A percentile compares a stretch with the other conserved stretches of the same genome.
These are phyloP conservation scores for Obelidium mucronatum DNA, from an alignment of 192 early-diverging fungal species.

Conservation along the genomic window DNA sequence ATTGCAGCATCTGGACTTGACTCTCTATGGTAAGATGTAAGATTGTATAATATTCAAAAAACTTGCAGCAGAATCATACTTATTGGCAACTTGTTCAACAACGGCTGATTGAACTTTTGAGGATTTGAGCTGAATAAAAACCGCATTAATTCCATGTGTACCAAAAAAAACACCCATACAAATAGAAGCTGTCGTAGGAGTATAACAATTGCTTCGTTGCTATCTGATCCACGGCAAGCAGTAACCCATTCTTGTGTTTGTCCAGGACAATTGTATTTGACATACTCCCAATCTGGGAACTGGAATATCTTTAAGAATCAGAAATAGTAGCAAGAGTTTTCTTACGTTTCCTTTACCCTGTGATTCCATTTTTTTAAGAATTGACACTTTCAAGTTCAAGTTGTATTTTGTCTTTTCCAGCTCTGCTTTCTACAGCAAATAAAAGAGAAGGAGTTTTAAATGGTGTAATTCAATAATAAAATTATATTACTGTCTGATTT, in stretches of 20 bases:
- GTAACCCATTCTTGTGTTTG: constrained; percentile 50
- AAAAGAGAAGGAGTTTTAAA: not conserved
- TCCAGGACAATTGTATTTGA: constrained; percentile 44
- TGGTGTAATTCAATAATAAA: no score
- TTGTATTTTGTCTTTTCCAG: not conserved
- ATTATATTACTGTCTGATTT: no score
- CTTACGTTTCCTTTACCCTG: not conserved
- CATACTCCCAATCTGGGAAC: constrained; percentile 62
- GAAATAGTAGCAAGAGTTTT: no score
- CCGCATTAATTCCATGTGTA: not conserved
- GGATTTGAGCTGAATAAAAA: not conserved
- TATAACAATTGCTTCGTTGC: constrained; percentile 58
- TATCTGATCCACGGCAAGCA: constrained; percentile 52
- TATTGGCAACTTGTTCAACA: not conserved
- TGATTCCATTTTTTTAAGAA: constrained; percentile 28
- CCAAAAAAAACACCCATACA: constrained; percentile 3
- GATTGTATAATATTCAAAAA: no score
- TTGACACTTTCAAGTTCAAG: constrained; percentile 16
- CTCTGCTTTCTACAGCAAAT: not conserved
- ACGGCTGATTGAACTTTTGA: constrained; percentile 1
- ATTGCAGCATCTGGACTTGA: no score
- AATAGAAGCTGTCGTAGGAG: constrained; percentile 51
- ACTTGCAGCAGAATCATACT: constrained; percentile 6
- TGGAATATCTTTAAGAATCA: no score
- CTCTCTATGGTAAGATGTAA: no score